phyloP scores from a whole-genome alignment of 2,329 filamentous ascomycete species.

The Furcasterigmium furcatum region DNA sequence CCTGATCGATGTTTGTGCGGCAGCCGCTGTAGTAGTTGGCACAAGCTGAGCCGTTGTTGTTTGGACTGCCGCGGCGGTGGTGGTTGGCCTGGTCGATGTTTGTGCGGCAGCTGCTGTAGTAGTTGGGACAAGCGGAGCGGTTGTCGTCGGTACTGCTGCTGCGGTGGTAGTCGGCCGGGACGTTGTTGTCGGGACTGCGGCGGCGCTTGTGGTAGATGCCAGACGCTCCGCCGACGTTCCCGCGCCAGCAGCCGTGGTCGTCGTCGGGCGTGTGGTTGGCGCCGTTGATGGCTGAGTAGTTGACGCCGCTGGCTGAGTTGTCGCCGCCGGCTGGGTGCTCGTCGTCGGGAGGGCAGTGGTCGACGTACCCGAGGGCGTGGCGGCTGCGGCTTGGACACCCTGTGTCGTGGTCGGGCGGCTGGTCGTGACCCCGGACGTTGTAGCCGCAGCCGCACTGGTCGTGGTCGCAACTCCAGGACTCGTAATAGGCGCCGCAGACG shows the following conservation, averaged over 20 bases:
- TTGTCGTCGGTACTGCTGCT: neutral
- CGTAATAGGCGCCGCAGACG: neutral
- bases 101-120: neutral
- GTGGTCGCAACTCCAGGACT: neutral
- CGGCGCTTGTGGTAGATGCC: neutral
- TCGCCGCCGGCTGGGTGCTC: too few species aligned
- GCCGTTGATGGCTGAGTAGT: neutral
- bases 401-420: too few species aligned
- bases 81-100: neutral
- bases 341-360: too few species aligned
- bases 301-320: neutral
- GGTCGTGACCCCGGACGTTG: neutral
- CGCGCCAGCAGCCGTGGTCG: neutral
- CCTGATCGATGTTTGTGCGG: neutral
- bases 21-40: neutral
- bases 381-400: neutral
- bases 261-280: neutral
- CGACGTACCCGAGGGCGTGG: too few species aligned
- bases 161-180: neutral
- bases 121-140: too few species aligned
- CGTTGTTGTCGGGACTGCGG: neutral
- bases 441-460: neutral
- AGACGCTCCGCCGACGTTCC: too few species aligned
- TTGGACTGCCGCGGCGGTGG: neutral
- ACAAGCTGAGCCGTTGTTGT: neutral